Conservation (phyloP, 2,329 filamentous ascomycete species). For the Xylariaceae sp. region DNA sequence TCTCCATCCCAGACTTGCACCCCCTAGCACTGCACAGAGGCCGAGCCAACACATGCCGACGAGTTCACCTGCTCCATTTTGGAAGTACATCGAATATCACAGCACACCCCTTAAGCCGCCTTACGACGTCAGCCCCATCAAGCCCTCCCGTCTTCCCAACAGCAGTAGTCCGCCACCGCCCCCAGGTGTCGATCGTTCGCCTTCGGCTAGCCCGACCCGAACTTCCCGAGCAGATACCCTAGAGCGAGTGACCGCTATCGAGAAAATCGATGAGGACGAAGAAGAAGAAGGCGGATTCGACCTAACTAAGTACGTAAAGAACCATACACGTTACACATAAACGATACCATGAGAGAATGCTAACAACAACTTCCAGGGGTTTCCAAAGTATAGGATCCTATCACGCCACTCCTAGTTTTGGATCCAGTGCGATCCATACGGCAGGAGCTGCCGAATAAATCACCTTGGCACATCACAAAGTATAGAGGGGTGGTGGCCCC, state of each 20-base stretch:
- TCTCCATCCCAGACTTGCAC: slow-evolving; percentile 76
- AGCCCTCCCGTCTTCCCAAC: slow-evolving; percentile 51
- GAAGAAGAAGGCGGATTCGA: slow-evolving; percentile 65
- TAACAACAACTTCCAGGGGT: slow-evolving; percentile 53
- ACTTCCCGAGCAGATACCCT: slow-evolving; percentile 40
- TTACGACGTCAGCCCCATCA: slow-evolving; percentile 67
- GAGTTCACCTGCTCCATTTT: slow-evolving; percentile 84
- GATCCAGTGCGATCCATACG: slow-evolving; percentile 21
- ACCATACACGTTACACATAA: background rate
- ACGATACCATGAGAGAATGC: slow-evolving; percentile 10
- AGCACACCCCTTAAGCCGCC: slow-evolving; percentile 70
- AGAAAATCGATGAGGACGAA: slow-evolving; percentile 41
- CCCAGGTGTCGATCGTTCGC: slow-evolving; percentile 54
- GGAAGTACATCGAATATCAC: slow-evolving; percentile 81
- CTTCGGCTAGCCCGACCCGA: slow-evolving; percentile 58
- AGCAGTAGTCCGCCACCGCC: slow-evolving; percentile 68
- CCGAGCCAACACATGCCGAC: slow-evolving; percentile 88
- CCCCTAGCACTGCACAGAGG: slow-evolving; percentile 79
- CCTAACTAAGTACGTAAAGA: slow-evolving; percentile 58
- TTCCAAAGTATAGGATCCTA: slow-evolving; percentile 71
- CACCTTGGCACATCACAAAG: background rate
- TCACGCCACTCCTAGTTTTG: slow-evolving; percentile 51
- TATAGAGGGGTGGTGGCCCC: background rate
- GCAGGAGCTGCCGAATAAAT: slow-evolving; percentile 15
- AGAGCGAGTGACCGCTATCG: slow-evolving; percentile 32